Base-by-base conservation (phyloP, 2,329 filamentous ascomycete species). In the Mariannaea sp. region DNA sequence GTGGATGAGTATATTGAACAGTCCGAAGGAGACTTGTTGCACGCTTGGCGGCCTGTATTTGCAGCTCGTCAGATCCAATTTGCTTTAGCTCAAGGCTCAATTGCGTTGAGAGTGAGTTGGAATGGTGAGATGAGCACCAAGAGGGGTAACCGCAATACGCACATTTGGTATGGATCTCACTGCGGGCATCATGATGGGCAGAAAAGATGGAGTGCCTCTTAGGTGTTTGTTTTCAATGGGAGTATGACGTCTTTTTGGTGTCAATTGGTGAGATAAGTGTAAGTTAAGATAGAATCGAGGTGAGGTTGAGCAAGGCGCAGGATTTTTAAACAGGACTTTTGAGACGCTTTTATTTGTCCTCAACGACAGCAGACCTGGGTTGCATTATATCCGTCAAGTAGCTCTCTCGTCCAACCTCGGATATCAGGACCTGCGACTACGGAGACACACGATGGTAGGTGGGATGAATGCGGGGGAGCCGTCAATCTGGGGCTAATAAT, bases 1-100 rank as follows among this genome's bases (percentile, higher is more conserved):
- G 91, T 53, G 90, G 92, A 70, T 94, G 93, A 1, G 88, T 88
- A 71, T 88, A 95, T 72, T 96, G 93, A 49, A 99, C 85, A n/a
- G 93, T 92, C 49, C 90, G 87, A 43, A 97, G 85, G 43, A 93
- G 80, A 62, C 81, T 89, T 54, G 85, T 75, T 13, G 90, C 90
- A 61, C 86, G 79, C 40, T 81, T 78, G 24, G 84, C 82, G 60
- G 81, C 79, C 84, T 85, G 56, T 12, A 43, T 33, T 20, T 30
- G 44, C 14, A 26, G 10, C 42, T 10, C 17, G 40, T 41, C 33
- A 56, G 20, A 26, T 27, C 50, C 10, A 24, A n/a, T 24, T 16
- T 14, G 19, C 46, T 30, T 35, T 24, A 38, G n/a, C n/a, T 6
- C 32, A 30, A 46, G 20, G 30, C 16, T 48, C 19, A 29, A 14